Evolutionary conservation across 345 rosid genomes (phyloP), one percentile per base, ranked within the genome.

Genomic region (Acer negundo): DNA sequence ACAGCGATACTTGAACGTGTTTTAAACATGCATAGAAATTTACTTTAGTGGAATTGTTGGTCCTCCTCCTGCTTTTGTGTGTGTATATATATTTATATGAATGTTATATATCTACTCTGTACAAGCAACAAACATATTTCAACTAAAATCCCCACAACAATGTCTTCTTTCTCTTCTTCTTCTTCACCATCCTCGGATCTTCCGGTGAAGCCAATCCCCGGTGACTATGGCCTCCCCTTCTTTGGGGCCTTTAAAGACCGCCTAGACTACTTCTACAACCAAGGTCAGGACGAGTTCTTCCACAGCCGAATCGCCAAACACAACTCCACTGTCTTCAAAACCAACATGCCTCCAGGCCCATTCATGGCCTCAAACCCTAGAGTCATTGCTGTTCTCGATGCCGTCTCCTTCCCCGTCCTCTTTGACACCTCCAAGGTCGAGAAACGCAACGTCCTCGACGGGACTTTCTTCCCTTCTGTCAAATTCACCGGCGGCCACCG

Each of bases 281-380:
- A 88, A 80, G 89, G 91, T 10, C 10, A 7, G 35, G 86, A 84
- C 23, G 51, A 82, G 31, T 88, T 76, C 84, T 85, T 85, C 62
- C 16, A n/a, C 3, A 53, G 68, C 74, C 79, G 78, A 16, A 67
- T 81, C 53, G 35, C 28, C 10, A 77, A 82, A 71, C 58, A 84
- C 78, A 40, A 68, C 3, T 85, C 87, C 72, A 88, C 89, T 0
- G 71, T 88, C 42, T 70, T 85, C 77, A 75, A 44, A 47, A 79
- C 86, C 47, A 85, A 88, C 76, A 84, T 88, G 86, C 89, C 91
- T 16, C 90, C 89, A 10, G 90, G 90, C 17, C 90, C 87, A 5
- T 87, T 88, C 82, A 79, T 85, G 65, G 24, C 90, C 13, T 58
- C 59, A 7, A 56, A 73, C 72, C 69, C 89, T 9, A 72, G 26